Percentiles rank a stretch among this genome's conserved stretches.
phyloP scores from a whole-genome alignment of 257 asterid species.

The Solanum sitiens region DNA sequence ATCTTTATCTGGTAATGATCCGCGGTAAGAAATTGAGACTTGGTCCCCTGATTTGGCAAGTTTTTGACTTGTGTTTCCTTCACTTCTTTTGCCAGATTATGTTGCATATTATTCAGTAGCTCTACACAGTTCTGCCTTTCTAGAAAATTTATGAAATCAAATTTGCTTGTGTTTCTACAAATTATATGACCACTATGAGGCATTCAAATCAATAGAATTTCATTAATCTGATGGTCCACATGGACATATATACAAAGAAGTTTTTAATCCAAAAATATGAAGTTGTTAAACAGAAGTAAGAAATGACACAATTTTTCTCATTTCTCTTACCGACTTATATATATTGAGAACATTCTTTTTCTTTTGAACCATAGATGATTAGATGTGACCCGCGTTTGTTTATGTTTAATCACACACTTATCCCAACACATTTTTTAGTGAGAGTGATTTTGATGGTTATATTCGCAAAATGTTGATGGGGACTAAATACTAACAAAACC shows the following conservation, averaged over 20 bases:
- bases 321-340: not conserved
- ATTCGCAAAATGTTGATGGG: not conserved
- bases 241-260: not conserved
- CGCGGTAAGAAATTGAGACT: conserved; percentile 42
- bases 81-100: not conserved
- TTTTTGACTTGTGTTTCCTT: not conserved
- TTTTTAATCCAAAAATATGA: not conserved
- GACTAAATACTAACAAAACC: not conserved
- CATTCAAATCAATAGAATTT: not conserved
- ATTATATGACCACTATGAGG: not conserved
- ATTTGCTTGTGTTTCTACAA: not conserved
- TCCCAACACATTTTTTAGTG: not conserved
- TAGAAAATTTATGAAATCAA: not conserved
- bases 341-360: not conserved
- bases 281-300: not conserved
- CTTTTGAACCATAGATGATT: not conserved
- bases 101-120: not conserved
- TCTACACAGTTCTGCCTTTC: not conserved
- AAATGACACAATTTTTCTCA: not conserved
- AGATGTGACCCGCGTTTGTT: not conserved
- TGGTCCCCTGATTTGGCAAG: not conserved
- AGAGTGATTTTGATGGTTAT: not conserved
- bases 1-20: conserved; percentile 84
- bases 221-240: not conserved
- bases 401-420: not conserved